A percentile compares a stretch with the other conserved stretches of the same genome.
Conservation (phyloP, 2,329 filamentous ascomycete genomes). For the Curvularia verruculosa region DNA sequence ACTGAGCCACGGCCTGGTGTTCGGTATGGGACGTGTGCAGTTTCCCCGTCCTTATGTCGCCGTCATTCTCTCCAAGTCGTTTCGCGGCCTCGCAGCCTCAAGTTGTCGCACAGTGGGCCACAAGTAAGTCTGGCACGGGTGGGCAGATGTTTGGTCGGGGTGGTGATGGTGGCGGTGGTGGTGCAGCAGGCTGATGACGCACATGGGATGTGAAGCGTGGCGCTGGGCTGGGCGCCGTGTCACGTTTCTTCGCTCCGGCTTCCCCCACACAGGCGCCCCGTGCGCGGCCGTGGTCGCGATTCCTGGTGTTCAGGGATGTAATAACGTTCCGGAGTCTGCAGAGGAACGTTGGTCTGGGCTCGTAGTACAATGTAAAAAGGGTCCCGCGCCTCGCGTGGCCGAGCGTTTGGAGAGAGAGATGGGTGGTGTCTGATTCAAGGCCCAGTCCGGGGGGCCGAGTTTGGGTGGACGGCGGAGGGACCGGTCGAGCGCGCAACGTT, state of each 20-base stretch:
- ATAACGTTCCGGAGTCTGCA: slow-evolving; percentile 2
- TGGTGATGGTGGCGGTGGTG: not conserved
- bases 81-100: not conserved
- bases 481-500: not conserved
- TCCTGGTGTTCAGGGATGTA: slow-evolving; percentile 16
- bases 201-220: slow-evolving; percentile 18
- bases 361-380: not conserved
- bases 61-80: not conserved
- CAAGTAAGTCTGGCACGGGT: not conserved
- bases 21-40: not conserved
- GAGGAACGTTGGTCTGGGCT: not conserved
- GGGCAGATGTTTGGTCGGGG: slow-evolving; percentile 4
- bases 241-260: slow-evolving; percentile 14
- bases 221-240: slow-evolving; percentile 11
- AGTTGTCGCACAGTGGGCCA: not conserved
- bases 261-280: slow-evolving; percentile 11
- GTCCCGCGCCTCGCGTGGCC: not conserved
- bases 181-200: slow-evolving; percentile 12
- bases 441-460: not conserved
- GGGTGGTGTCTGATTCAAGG: not conserved
- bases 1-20: slow-evolving; percentile 5
- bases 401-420: too few species aligned
- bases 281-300: slow-evolving; percentile 12
- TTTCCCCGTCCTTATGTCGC: not conserved
- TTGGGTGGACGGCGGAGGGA: not conserved